Percentiles rank a stretch among this genome's conserved stretches.
Evolutionary conservation across 257 asterid species (phyloP).

Genomic region (Cynanchum wilfordii): DNA sequence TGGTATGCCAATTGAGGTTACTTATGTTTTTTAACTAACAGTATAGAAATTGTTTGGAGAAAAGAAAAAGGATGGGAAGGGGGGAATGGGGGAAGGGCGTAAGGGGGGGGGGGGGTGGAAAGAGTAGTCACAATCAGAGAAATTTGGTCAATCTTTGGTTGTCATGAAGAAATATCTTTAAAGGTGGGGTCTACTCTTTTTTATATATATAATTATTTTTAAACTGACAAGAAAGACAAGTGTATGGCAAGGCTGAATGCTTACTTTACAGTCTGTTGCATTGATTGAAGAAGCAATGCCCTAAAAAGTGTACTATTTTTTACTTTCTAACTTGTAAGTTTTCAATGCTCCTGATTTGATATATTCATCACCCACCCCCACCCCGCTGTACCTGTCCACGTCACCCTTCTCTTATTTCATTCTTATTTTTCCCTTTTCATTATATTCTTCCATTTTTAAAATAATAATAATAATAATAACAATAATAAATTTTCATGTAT

Average conservation of each 20-base stretch:
- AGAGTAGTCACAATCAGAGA: constrained; percentile 21
- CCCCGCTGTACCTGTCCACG: too few relatives aligned
- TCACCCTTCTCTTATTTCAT: too few relatives aligned
- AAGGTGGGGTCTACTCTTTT: not conserved
- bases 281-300: constrained; percentile 3
- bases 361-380: too few relatives aligned
- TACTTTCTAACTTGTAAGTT: not conserved
- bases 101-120: not conserved
- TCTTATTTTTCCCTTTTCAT: too few relatives aligned
- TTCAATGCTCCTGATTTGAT: not conserved
- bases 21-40: not conserved
- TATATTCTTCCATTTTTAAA: too few relatives aligned
- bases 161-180: constrained; percentile 8
- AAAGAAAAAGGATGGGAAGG: not conserved
- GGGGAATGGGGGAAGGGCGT: not conserved
- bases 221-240: constrained; percentile 12
- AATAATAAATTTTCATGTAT: too few relatives aligned
- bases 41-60: not conserved
- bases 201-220: too few relatives aligned
- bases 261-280: constrained; percentile 22
- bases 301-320: constrained; percentile 2
- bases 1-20: too few relatives aligned
- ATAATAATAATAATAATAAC: too few relatives aligned
- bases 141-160: constrained; percentile 20
- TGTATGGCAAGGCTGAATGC: constrained; percentile 5